A percentile compares a stretch with the other conserved stretches of the same genome.
Conservation (phyloP, 129 eudicot genomes). For the Saposhnikovia divaricata region DNA sequence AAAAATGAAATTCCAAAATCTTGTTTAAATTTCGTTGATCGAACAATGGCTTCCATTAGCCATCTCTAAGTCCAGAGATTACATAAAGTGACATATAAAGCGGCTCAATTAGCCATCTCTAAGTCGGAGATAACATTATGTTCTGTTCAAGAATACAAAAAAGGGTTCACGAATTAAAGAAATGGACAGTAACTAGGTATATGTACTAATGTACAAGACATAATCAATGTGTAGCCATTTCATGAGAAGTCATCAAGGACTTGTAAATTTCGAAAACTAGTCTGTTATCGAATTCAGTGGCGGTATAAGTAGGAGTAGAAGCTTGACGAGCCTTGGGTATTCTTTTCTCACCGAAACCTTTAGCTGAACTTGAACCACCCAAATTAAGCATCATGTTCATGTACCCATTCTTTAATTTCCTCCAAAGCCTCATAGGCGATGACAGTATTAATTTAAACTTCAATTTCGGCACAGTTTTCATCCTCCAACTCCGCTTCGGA, state of each 20-base stretch:
- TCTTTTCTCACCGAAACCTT: conserved; percentile 24
- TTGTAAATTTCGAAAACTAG: conserved; percentile 58
- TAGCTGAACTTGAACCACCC: neutral
- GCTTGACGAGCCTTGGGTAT: conserved; percentile 24
- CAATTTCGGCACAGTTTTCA: conserved; percentile 25
- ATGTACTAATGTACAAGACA: neutral
- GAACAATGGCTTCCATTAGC: neutral
- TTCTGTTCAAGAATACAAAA: neutral
- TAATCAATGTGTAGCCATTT: conserved; percentile 25
- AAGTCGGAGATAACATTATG: too few species aligned
- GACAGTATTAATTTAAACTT: conserved; percentile 11
- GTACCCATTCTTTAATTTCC: conserved; percentile 48
- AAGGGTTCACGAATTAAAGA: neutral
- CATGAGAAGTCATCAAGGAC: conserved; percentile 39
- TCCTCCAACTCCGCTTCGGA: conserved; percentile 31
- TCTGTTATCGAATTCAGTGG: conserved; percentile 44
- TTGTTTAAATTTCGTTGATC: neutral
- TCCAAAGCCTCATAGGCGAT: conserved; percentile 39
- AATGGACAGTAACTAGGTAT: neutral
- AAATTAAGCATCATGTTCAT: conserved; percentile 47
- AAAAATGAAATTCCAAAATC: neutral
- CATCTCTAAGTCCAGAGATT: neutral
- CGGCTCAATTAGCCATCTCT: too few species aligned
- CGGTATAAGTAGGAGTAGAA: conserved; percentile 14
- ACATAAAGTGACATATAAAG: neutral